Base-by-base conservation (phyloP, 106 monocot genomes). In the Dioscorea alata region DNA sequence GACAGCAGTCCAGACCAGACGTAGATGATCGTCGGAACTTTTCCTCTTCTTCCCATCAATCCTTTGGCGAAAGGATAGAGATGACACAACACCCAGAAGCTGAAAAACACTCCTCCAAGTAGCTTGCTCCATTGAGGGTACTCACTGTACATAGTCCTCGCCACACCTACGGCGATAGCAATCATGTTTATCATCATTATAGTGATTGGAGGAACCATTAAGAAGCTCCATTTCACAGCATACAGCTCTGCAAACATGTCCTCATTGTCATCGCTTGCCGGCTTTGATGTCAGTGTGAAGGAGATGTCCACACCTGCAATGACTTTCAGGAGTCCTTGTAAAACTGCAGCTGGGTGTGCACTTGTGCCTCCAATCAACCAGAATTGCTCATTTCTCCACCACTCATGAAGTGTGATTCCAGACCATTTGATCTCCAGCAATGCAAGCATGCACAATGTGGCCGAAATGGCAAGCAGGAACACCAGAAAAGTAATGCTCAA, bases 331-430 rank as follows among this genome's bases (percentile, higher is more conserved):
- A 97, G 82, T 7, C 97, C 97, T 23, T 97, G 97, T 12, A 97
- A 80, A 20, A 97, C 92, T 0, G 97, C 97, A 0, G 92, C 86
- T 0, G 92, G 97, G 70, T 97, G 97, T 0, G 97, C 97, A 59
- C 97, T 97, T 4, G 97, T 97, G 15, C 92, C 92, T 0, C 92
- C 92, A 19, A 97, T 97, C 23, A 97, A 50, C 97, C 97, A 97
- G 82, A 97, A 97, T 71, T 99, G 99, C 85, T 99, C 99, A 63
- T 99, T 99, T 2, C 99, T 19, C 99, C 99, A 99, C 99, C 99
- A 99, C 58, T 93, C 99, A 23, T 99, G 89, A 10, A 99, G 76
- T 4, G 99, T 88, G 31, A 99, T 93, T 35, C 93, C 93, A 0
- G 90, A 90, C 99, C 99, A 99, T 60, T 80, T 75, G 33, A 99